These are phyloP conservation scores for Staphylotrichum longicolle DNA, from an alignment of 495 filamentous ascomycete genomes.

Conservation along the genomic window DNA sequence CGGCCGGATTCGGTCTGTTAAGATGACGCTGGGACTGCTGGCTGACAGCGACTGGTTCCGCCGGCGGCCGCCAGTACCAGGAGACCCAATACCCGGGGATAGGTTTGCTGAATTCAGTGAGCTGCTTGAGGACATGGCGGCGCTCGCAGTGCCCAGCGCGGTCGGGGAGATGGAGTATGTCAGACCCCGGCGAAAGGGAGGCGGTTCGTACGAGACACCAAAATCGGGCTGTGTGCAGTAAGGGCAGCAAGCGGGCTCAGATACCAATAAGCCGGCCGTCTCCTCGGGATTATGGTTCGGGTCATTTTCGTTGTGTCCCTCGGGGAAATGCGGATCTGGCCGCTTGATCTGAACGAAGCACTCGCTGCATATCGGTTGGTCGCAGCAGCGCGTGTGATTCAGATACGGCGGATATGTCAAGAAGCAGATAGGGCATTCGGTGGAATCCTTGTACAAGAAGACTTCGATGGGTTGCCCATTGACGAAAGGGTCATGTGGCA, in stretches of 20 bases:
- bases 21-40: slow-evolving; percentile 75
- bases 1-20: slow-evolving; percentile 85
- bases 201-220: slow-evolving; percentile 86
- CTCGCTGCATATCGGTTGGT: slow-evolving; percentile 96
- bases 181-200: slow-evolving; percentile 82
- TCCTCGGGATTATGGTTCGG: slow-evolving; percentile 43
- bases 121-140: slow-evolving; percentile 65
- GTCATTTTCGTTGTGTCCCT: slow-evolving; percentile 64
- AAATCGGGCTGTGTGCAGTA: slow-evolving; percentile 96
- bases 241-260: slow-evolving; percentile 88
- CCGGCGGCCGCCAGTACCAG: slow-evolving; percentile 42
- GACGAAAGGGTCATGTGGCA: slow-evolving; percentile 81
- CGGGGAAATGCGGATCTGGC: slow-evolving; percentile 91
- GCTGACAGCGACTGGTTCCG: slow-evolving; percentile 82
- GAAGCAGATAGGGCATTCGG: slow-evolving; percentile 95
- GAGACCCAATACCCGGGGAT: slow-evolving; percentile 39
- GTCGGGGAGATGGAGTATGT: slow-evolving; percentile 56
- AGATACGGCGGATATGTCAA: slow-evolving; percentile 92
- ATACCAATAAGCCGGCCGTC: slow-evolving; percentile 70
- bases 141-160: slow-evolving; percentile 47
- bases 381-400: slow-evolving; percentile 94
- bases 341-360: slow-evolving; percentile 99
- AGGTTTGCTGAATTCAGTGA: slow-evolving; percentile 50
- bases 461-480: slow-evolving; percentile 91
- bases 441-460: slow-evolving; percentile 84